A percentile compares a stretch with the other conserved stretches of the same genome.
Evolutionary conservation across 805 yeast genomes (phyloP).

Genomic region (Metschnikowia similis): DNA sequence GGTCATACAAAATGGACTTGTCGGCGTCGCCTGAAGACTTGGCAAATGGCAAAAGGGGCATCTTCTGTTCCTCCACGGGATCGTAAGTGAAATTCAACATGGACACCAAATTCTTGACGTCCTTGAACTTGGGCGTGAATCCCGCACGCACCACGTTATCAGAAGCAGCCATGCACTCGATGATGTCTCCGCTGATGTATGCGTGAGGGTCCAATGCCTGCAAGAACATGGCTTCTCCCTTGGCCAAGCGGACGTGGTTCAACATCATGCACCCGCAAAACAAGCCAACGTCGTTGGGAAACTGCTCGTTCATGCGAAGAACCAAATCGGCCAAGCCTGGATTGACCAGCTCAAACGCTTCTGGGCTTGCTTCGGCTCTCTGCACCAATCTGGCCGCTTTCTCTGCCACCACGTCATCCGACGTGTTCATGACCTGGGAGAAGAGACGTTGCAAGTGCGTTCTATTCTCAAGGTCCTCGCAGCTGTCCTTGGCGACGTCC

Average conservation of each 20-base stretch:
- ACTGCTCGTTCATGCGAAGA: constrained; percentile 75
- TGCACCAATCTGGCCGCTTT: constrained; percentile 63
- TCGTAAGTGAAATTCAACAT: constrained; percentile 89
- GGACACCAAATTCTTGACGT: constrained; percentile 80
- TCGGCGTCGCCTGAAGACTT: constrained; percentile 63
- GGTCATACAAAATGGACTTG: constrained; percentile 69
- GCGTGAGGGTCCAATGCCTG: constrained; percentile 99
- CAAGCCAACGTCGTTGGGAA: constrained; percentile 90
- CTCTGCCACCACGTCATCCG: constrained; percentile 52
- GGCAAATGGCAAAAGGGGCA: constrained; percentile 58
- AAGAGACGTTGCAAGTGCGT: constrained; percentile 70
- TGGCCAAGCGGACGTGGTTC: constrained; percentile 75
- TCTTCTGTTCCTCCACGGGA: constrained; percentile 89
- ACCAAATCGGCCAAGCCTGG: constrained; percentile 66
- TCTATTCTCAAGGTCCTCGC: constrained; percentile 57
- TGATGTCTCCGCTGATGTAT: constrained; percentile 92
- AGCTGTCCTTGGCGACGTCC: constrained; percentile 35
- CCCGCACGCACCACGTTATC: constrained; percentile 99
- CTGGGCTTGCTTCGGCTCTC: constrained; percentile 59
- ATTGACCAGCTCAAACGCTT: constrained; percentile 46
- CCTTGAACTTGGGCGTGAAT: constrained; percentile 98
- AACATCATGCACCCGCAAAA: constrained; percentile 93
- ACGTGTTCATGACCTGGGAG: constrained; percentile 76
- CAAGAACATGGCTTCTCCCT: constrained; percentile 95
- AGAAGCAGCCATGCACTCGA: constrained; percentile 99